Evolutionary conservation across 192 early-diverging fungal species (phyloP), one percentile per base, ranked within the genome.

Genomic region (Irineochytrium annulatum): DNA sequence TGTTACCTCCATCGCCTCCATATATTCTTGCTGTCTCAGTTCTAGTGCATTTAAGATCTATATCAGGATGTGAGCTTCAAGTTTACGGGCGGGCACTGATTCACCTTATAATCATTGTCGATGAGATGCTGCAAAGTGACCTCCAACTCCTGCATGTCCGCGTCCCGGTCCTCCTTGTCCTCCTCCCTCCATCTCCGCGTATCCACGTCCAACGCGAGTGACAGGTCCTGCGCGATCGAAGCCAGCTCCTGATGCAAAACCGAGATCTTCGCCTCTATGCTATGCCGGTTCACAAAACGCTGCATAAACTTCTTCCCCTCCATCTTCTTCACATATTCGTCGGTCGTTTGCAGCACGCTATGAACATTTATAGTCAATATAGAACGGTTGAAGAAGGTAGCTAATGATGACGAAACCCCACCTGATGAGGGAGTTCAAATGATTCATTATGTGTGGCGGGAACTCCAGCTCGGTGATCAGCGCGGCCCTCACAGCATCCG

Each of bases 81-180:
- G 24, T 14, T 8, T 49, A 20, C 17, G 8, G 13, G 6, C 26
- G 33, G 39, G 13, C 16, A 22, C 30, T 22, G 26, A 27, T 1
- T 17, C 32, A 60, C 59, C 46, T 65, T 69, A 54, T 62, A 68
- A 27, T 72, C 70, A 34, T 72, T 60, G 3, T 69, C 67, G 17
- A 68, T 31, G 20, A 70, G 45, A 51, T 67, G 58, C 34, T 71
- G 66, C 14, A 70, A 54, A 2, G 54, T 62, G 37, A 24, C 29
- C 55, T 70, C 66, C 34, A 68, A 37, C 13, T 69, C 70, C 16
- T 29, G 8, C 31, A 63, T 16, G 31, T 72, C 70, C 22, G 57
- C 64, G 39, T 27, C 49, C 26, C 61, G 20, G 26, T 72, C 70
- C 22, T 63, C 43, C 5, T 35, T 35, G 30, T 72, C 70, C 35